Conservation (phyloP, 179 eudicot genomes). For the Patellifolia procumbens region DNA sequence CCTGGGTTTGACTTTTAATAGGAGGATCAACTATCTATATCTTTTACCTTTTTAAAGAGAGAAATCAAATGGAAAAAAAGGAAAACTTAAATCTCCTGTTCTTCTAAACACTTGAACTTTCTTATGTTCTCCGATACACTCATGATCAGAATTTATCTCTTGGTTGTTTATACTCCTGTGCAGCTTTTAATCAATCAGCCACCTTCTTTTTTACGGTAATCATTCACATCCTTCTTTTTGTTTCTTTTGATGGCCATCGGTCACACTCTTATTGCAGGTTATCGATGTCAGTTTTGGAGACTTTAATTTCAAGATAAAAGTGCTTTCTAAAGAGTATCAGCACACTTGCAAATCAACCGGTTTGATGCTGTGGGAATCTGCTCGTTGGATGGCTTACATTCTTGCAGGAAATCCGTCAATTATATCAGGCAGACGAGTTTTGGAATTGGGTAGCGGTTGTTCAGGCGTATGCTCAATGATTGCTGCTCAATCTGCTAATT, state of each 20-base stretch:
- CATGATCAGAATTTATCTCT: background rate
- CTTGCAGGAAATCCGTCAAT: constrained; percentile 69
- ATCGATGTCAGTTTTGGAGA: constrained; percentile 50
- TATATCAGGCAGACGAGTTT: constrained; percentile 55
- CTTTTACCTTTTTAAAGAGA: background rate
- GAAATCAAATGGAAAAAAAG: background rate
- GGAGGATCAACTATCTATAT: background rate
- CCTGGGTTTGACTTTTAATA: background rate
- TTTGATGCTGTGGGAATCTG: constrained; percentile 96
- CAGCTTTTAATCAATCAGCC: too few species aligned
- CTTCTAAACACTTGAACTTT: background rate
- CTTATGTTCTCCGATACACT: background rate
- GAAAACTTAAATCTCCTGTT: background rate
- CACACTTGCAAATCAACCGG: constrained; percentile 97
- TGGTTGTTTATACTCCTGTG: too few species aligned
- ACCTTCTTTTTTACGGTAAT: too few species aligned
- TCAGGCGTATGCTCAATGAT: constrained; percentile 85
- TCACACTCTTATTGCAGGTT: constrained; percentile 39
- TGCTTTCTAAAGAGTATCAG: constrained; percentile 73
- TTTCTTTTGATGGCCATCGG: too few species aligned
- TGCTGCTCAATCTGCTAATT: constrained; percentile 59
- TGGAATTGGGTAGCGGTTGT: constrained; percentile 88
- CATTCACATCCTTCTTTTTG: too few species aligned
- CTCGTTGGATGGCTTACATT: constrained; percentile 71
- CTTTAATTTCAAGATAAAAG: constrained; percentile 59